Conservation (phyloP, 345 rosid species). For the Rhizophora mangle region DNA sequence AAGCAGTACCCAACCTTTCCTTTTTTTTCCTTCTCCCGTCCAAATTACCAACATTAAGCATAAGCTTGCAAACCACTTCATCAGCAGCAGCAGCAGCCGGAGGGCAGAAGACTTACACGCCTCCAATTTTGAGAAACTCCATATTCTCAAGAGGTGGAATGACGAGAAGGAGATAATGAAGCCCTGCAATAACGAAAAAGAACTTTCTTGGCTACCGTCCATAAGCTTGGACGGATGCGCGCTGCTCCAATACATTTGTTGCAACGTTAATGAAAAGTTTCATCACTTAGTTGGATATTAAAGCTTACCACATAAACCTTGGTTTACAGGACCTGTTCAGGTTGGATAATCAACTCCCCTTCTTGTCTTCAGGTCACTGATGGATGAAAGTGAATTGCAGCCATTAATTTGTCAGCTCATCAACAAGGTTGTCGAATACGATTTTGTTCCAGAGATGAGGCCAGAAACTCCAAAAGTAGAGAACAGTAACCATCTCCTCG, state of each 20-base stretch:
- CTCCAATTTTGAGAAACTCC: neutral
- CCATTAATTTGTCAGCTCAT: too few species aligned
- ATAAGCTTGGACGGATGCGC: conserved; percentile 20
- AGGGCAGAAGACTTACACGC: too few species aligned
- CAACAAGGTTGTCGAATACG: too few species aligned
- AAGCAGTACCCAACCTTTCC: too few species aligned
- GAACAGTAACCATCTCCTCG: conserved; percentile 20
- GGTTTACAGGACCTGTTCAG: neutral
- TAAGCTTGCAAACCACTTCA: neutral
- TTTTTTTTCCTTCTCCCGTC: too few species aligned
- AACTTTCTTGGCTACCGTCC: conserved; percentile 20
- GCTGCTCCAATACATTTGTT: neutral
- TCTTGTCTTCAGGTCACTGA: neutral
- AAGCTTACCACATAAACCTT: neutral
- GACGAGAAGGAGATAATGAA: neutral
- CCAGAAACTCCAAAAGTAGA: neutral
- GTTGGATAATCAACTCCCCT: conserved; percentile 11
- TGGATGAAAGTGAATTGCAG: too few species aligned
- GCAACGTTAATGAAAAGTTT: neutral
- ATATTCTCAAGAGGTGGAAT: neutral
- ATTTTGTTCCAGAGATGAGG: too few species aligned
- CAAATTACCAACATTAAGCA: neutral
- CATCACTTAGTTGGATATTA: neutral
- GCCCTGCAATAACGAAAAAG: neutral
- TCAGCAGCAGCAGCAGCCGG: neutral